Evolutionary conservation across 331 rosid species (phyloP).

Genomic region (Pyracantha coccinea): DNA sequence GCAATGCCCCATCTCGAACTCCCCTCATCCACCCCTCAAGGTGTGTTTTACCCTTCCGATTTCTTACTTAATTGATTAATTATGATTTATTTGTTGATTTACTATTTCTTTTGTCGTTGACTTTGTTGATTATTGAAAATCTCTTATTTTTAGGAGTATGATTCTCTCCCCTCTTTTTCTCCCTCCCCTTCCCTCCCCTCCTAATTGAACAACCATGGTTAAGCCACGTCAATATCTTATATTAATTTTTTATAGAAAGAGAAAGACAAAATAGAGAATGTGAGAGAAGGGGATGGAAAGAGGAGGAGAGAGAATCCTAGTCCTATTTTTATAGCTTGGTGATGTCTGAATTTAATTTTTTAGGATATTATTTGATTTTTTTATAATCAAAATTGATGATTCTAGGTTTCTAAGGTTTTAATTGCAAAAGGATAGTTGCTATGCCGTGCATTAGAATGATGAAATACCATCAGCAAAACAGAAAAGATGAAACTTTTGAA

Average conservation of each 20-base stretch:
- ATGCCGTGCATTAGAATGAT: neutral
- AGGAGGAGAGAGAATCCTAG: too few species aligned
- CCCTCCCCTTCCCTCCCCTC: too few species aligned
- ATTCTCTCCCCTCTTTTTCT: too few species aligned
- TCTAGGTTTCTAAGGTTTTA: neutral
- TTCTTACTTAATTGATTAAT: neutral
- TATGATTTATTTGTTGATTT: neutral
- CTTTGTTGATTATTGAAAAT: neutral
- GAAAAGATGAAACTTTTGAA: too few species aligned
- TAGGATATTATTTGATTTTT: neutral
- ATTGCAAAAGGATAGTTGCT: neutral
- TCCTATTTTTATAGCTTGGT: neutral
- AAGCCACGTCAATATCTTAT: too few species aligned
- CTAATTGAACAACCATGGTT: too few species aligned
- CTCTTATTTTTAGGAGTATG: neutral
- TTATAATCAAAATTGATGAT: neutral
- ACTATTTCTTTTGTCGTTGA: neutral
- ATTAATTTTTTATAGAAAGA: too few species aligned
- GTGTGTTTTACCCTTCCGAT: constrained; percentile 13
- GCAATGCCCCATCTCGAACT: constrained; percentile 48
- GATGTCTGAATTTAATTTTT: neutral
- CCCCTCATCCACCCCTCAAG: constrained; percentile 53
- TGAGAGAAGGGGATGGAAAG: too few species aligned
- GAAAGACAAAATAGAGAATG: too few species aligned
- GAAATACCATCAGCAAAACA: neutral